phyloP scores from a whole-genome alignment of 305 asterid species.

The Fraxinus floribunda region DNA sequence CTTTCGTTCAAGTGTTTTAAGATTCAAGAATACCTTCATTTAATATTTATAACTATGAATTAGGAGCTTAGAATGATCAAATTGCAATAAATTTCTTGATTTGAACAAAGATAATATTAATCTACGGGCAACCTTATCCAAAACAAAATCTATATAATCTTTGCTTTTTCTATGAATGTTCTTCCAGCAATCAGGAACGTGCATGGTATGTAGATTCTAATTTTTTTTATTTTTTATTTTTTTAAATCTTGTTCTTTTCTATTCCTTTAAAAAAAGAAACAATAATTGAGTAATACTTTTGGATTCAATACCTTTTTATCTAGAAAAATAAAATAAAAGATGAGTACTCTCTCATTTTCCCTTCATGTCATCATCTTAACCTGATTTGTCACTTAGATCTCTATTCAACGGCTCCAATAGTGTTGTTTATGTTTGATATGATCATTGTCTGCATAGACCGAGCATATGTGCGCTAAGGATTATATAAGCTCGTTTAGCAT shows the following conservation, averaged over 20 bases:
- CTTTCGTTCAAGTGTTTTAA: too few relatives aligned
- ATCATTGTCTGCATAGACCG: too few relatives aligned
- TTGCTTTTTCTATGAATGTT: neutral
- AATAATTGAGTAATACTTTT: neutral
- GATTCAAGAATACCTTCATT: neutral
- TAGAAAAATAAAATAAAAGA: neutral
- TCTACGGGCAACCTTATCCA: neutral
- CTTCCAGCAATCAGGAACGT: neutral
- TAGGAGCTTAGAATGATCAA: too few relatives aligned
- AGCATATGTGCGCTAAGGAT: too few relatives aligned
- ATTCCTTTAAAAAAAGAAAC: neutral
- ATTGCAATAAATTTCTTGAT: neutral
- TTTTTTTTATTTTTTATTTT: too few relatives aligned
- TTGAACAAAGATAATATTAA: too few relatives aligned
- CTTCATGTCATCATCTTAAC: neutral
- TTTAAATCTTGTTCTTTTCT: too few relatives aligned
- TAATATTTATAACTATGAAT: too few relatives aligned
- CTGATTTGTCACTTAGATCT: neutral
- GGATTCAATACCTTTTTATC: conserved; percentile 23
- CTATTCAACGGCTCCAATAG: neutral
- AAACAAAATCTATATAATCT: neutral
- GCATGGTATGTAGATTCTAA: neutral
- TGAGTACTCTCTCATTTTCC: neutral
- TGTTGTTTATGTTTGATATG: neutral
- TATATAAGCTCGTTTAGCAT: too few relatives aligned